Base-by-base conservation (phyloP, 352 stramenopile species). In the Phytophthora idaei region DNA sequence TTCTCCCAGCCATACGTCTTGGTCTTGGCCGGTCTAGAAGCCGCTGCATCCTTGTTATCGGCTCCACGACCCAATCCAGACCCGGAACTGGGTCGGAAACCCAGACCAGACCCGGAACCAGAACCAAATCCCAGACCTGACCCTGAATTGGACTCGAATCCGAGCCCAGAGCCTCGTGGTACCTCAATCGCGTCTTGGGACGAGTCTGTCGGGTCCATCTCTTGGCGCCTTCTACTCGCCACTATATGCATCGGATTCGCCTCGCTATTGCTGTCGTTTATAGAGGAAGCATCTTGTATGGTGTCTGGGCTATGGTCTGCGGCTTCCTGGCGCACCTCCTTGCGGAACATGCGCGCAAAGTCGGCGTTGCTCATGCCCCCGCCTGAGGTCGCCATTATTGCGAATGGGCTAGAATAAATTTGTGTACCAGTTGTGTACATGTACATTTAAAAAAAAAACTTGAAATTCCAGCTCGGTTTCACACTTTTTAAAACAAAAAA, bases 1-100 rank as follows among this genome's bases (percentile, higher is more conserved):
- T 98, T 98, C 81, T 98, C 89, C 96, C 96, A 99, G 37, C 71
- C 53, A 57, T 78, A 88, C 39, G 73, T 83, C 52, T 79, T 79
- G 15, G 21, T 48, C 32, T 74, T 71, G 39, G 25, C 8, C 17
- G n/a, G 29, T 64, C 10, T 59, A 37, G 49, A 58, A 27, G 46
- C 14, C 21, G 25, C 53, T 57, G 15, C 45, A 65, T 60, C 36
- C 49, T 62, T 56, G 17, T 51, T 45, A 3, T 50, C 48, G 2
- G 32, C 46, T n/a, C 49, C 54, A 8, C 65, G 39, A 42, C 57
- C 62, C 29, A 67, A 46, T 72, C 57, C 61, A 72, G 63, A 58
- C 25, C 55, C 39, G 14, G 49, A 56, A 64, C 31, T 63, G 45
- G 53, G 14, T 52, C 46, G 50, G 64, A 67, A 59, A 28, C 61